Percentiles rank a stretch among this genome's conserved stretches.
Conservation (phyloP, 148 eudicot genomes). For the Persicaria maculosa region DNA sequence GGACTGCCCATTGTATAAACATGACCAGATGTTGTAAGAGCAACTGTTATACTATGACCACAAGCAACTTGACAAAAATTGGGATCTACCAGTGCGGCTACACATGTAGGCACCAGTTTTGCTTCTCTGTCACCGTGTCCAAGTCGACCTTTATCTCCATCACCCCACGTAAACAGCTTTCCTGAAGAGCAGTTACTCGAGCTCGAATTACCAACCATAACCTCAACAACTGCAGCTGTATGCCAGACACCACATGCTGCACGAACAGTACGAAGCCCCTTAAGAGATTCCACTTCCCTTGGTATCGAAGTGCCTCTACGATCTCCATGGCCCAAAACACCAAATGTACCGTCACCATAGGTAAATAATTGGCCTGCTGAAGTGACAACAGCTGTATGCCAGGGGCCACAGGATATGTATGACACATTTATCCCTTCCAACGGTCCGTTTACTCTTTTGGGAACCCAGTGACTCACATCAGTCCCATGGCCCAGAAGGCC, state of each 20-base stretch:
- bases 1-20: conserved; percentile 96
- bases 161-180: conserved; percentile 97
- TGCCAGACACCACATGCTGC: conserved; percentile 99
- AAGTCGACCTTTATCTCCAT: conserved; percentile 91
- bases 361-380: conserved; percentile 95
- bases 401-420: conserved; percentile 90
- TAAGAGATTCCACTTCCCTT: conserved; percentile 89
- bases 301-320: conserved; percentile 65
- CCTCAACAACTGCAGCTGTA: conserved; percentile 98
- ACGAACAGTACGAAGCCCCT: conserved; percentile 86
- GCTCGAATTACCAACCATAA: conserved; percentile 88
- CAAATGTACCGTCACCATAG: conserved; percentile 96
- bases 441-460: conserved; percentile 82
- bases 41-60: conserved; percentile 89
- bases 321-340: conserved; percentile 94
- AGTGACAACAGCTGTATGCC: conserved; percentile 97
- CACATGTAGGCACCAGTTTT: conserved; percentile 91
- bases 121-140: conserved; percentile 96
- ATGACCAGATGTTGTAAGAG: conserved; percentile 90
- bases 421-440: conserved; percentile 94
- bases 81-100: conserved; percentile 91
- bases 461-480: conserved; percentile 92
- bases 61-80: conserved; percentile 91
- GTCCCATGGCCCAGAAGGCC: conserved; percentile 94
- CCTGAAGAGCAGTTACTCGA: conserved; percentile 96